Conservation (phyloP, 2,329 filamentous ascomycete species). For the Paracamarosporium sp. region DNA sequence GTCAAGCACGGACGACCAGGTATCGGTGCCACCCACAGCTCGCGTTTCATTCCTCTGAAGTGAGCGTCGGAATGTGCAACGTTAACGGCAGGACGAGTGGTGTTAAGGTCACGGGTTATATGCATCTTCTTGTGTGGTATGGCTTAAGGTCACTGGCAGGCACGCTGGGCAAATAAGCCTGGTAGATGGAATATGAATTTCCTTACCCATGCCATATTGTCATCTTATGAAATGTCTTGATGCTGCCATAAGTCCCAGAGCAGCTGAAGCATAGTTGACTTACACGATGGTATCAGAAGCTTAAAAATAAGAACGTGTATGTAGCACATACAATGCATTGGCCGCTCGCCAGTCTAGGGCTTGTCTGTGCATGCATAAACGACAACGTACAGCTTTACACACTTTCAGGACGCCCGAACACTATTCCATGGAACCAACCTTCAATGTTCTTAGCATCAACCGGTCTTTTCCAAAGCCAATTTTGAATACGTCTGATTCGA, state of each 20-base stretch:
- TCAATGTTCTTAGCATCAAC: too few species aligned
- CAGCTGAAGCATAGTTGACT: neutral
- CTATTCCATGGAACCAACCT: neutral
- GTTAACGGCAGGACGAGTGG: neutral
- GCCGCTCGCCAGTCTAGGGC: neutral
- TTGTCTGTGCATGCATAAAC: neutral
- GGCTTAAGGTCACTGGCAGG: neutral
- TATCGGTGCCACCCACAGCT: conserved; percentile 99
- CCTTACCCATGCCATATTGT: neutral
- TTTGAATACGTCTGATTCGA: too few species aligned
- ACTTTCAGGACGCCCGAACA: neutral
- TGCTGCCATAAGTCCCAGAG: neutral
- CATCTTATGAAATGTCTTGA: neutral
- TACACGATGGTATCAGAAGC: too few species aligned
- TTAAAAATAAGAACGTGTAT: too few species aligned
- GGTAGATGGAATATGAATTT: conserved; percentile 4
- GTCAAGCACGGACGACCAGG: conserved; percentile 99
- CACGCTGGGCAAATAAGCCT: conserved; percentile 2
- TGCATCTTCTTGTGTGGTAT: conserved; percentile 5
- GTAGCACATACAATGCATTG: neutral
- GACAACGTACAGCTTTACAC: neutral
- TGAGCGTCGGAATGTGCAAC: conserved; percentile 57
- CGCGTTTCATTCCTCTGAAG: conserved; percentile 99
- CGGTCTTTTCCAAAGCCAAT: too few species aligned
- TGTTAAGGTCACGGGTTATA: neutral